Base-by-base conservation (phyloP, 2,329 filamentous ascomycete genomes). In the Talaromyces rugulosus region DNA sequence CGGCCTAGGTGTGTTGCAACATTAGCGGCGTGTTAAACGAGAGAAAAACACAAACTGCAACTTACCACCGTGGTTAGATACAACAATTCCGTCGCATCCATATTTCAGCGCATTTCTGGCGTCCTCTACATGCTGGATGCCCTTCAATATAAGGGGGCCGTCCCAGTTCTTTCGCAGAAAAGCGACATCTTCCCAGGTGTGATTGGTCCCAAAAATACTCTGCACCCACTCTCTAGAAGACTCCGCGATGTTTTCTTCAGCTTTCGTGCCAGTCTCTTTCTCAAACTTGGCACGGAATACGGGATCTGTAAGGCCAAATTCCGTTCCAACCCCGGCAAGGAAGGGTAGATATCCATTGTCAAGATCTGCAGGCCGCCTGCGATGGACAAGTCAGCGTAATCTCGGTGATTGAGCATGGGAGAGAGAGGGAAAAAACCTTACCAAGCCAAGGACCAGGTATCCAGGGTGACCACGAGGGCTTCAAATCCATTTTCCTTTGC, bases 261-360 rank as follows among this genome's bases (percentile, higher is more conserved):
- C 62, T 64, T 74, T 68, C 2, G 73, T 75, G 0, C 80, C 81
- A n/a, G 72, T 74, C 54, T 77, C 75, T 65, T 80, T 79, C 44
- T 83, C 80, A 68, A 86, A 87, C 56, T 83, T 82, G 33, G 75
- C 74, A 16, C 83, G 79, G 71, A 89, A 91, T 0, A 87, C 85
- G 0, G 88, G 87, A 69, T 92, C 89, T 1, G 81, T 81, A 66
- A 91, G 87, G 1, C 87, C 88, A 2, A 87, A 80, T 52, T 83
- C 78, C 57, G 84, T 82, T 2, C 88, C 88, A 9, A 84, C 72
- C 0, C 84, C 84, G 44, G 77, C 80, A 31, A 86, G 74, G 65
- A 90, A 89, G 0, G 87, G 76, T 12, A 78, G 66, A 59, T 75
- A 77, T 31, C 70, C 84, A 14, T 81, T 80, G 65, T 90, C 88